phyloP scores from a whole-genome alignment of 495 filamentous ascomycete genomes.

The Neurospora sp. region DNA sequence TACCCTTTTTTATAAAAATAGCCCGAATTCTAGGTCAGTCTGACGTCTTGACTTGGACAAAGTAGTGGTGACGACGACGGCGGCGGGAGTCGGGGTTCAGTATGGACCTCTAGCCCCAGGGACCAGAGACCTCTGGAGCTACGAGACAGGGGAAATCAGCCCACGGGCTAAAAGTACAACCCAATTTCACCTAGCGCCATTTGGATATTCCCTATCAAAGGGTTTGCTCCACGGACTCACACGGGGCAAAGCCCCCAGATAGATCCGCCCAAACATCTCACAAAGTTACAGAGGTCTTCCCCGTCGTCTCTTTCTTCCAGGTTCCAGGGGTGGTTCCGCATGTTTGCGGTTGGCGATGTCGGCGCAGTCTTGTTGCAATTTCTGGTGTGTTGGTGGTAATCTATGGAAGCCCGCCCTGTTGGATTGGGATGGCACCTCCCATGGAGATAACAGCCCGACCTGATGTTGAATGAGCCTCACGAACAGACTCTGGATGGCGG shows the following conservation, averaged over 20 bases:
- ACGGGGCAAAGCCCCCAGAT: no score
- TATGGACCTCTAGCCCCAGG: neutral
- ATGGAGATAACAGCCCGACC: neutral
- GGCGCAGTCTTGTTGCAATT: neutral
- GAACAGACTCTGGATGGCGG: neutral
- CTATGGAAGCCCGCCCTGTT: neutral
- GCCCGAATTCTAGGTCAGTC: neutral
- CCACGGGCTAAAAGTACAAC: neutral
- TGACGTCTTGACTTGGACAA: neutral
- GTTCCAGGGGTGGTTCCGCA: neutral
- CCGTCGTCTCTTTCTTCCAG: neutral
- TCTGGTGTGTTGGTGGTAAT: neutral
- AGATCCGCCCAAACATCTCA: neutral
- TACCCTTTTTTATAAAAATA: neutral
- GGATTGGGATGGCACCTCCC: neutral
- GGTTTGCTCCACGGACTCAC: no score
- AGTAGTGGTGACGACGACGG: neutral
- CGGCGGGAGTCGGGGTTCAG: neutral
- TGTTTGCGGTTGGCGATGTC: neutral
- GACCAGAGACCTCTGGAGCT: neutral
- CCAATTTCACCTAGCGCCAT: neutral
- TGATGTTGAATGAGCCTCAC: neutral
- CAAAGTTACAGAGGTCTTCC: neutral
- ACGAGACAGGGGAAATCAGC: neutral
- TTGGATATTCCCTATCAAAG: neutral